Percentiles rank a stretch among this genome's conserved stretches.
phyloP scores from a whole-genome alignment of 2,329 filamentous ascomycete species.

The Pseudopyricularia javanii region DNA sequence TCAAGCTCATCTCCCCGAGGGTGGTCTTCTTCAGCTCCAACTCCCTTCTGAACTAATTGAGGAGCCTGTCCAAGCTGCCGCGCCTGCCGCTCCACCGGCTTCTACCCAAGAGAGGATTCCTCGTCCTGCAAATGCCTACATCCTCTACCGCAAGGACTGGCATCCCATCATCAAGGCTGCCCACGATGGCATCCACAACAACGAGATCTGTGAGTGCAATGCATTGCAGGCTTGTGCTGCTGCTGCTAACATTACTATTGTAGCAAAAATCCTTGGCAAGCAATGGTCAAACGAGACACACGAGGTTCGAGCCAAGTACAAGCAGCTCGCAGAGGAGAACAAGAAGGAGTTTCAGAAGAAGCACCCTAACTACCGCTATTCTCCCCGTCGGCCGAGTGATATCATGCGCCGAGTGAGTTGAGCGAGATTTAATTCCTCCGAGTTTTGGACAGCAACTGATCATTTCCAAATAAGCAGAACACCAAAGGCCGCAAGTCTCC shows the following conservation, averaged over 20 bases:
- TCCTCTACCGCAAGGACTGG: conserved; percentile 26
- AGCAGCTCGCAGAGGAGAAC: conserved; percentile 16
- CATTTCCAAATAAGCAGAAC: too few relatives aligned
- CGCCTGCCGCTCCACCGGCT: too few relatives aligned
- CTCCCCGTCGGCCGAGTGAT: conserved; percentile 17
- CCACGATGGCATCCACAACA: conserved; percentile 24
- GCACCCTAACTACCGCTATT: conserved; percentile 26
- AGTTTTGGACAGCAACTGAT: too few relatives aligned
- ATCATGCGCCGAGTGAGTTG: conserved; percentile 6
- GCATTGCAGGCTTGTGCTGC: background rate
- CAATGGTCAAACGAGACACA: conserved; percentile 22
- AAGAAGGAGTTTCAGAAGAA: conserved; percentile 16
- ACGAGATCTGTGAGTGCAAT: conserved; percentile 26
- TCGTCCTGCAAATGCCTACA: conserved; percentile 28
- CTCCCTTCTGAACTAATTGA: conserved; percentile 2
- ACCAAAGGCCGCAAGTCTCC: too few relatives aligned
- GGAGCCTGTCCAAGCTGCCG: background rate
- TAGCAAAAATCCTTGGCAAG: conserved; percentile 22
- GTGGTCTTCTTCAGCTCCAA: conserved; percentile 6
- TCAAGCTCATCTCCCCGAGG: background rate
- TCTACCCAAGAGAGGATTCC: conserved; percentile 11
- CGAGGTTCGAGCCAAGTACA: conserved; percentile 18
- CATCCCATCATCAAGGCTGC: conserved; percentile 19
- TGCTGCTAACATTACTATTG: conserved; percentile 7
- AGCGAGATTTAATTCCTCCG: background rate